These are phyloP conservation scores for Pachyrhizus erosus DNA, from an alignment of 306 rosid genomes.

Conservation along the genomic window DNA sequence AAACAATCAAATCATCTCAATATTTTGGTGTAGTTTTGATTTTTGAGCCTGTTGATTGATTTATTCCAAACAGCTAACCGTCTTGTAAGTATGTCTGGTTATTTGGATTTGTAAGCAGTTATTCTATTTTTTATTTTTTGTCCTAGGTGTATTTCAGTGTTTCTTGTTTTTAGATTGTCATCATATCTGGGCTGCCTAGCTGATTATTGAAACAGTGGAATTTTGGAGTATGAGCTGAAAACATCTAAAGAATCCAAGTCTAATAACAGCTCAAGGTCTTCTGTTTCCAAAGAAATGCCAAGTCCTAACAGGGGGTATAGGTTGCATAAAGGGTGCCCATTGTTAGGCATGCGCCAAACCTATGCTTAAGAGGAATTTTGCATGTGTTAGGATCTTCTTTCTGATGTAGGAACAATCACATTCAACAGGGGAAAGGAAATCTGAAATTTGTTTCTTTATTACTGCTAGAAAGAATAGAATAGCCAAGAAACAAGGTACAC, in stretches of 20 bases:
- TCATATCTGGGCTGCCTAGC: not conserved
- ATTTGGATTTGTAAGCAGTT: not conserved
- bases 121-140: slow-evolving; percentile 1
- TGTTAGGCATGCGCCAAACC: not conserved
- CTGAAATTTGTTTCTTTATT: too few relatives aligned
- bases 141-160: not conserved
- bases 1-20: not conserved
- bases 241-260: not conserved
- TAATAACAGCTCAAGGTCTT: not conserved
- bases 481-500: too few relatives aligned
- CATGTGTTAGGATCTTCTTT: too few relatives aligned
- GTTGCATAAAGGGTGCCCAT: not conserved
- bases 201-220: not conserved
- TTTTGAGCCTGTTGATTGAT: not conserved
- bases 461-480: too few relatives aligned
- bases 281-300: slow-evolving; percentile 12
- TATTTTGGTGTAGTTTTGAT: slow-evolving; percentile 11
- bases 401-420: too few relatives aligned
- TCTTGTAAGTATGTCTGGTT: not conserved
- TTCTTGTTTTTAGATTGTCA: slow-evolving; percentile 25
- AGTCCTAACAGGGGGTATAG: slow-evolving; percentile 1
- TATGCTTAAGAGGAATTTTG: not conserved
- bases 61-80: not conserved
- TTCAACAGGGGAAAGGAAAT: too few relatives aligned
- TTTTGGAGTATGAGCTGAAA: not conserved